These are phyloP conservation scores for Debaryomyces udenii DNA, from an alignment of 1,139 yeast genomes.

Conservation along the genomic window DNA sequence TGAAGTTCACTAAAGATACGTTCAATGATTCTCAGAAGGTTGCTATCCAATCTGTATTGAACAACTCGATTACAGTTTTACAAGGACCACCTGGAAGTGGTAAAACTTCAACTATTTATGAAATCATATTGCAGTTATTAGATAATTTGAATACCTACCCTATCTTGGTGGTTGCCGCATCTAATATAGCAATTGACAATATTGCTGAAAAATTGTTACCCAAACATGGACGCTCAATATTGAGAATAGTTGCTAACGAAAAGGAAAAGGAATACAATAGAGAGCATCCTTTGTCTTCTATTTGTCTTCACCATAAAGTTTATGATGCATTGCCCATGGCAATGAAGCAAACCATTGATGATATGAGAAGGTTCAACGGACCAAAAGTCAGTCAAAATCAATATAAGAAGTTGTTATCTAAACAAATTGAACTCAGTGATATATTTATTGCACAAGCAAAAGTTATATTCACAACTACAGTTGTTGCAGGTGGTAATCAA, in stretches of 20 bases:
- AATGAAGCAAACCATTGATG: constrained; percentile 44
- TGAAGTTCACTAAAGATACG: constrained; percentile 49
- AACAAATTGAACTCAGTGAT: constrained; percentile 47
- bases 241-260: constrained; percentile 62
- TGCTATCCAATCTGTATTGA: constrained; percentile 69
- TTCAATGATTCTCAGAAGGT: constrained; percentile 67
- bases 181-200: constrained; percentile 75
- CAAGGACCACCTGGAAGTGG: constrained; percentile 78
- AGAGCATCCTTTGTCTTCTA: constrained; percentile 56
- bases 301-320: constrained; percentile 67
- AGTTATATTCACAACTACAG: constrained; percentile 71
- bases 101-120: constrained; percentile 66
- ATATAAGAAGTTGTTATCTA: constrained; percentile 51
- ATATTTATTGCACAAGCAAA: constrained; percentile 63
- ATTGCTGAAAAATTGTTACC: constrained; percentile 68
- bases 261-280: constrained; percentile 63
- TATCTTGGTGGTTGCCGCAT: constrained; percentile 73
- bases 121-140: constrained; percentile 63
- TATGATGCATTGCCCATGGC: constrained; percentile 49
- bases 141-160: constrained; percentile 61
- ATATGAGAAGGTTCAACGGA: constrained; percentile 45
- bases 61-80: constrained; percentile 64
- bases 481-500: constrained; percentile 69
- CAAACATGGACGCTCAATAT: constrained; percentile 52
- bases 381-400: constrained; percentile 42